A percentile compares a stretch with the other conserved stretches of the same genome.
These are phyloP conservation scores for Halophytophthora batemanensis DNA, from an alignment of 352 stramenopile species.

Conservation along the genomic window DNA sequence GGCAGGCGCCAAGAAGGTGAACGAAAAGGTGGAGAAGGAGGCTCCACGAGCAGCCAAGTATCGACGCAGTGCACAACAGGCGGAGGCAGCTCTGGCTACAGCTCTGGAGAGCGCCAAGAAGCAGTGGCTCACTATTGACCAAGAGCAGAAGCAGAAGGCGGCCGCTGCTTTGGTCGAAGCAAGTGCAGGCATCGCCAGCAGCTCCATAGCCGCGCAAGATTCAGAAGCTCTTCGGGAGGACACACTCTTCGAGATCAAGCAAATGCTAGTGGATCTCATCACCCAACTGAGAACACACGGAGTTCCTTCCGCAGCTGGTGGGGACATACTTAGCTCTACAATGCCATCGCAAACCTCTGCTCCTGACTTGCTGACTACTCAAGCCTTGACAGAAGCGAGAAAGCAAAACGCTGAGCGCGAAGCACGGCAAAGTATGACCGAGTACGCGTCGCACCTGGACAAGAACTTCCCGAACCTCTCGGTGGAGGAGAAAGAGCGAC, in stretches of 20 bases:
- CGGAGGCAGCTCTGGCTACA: conserved; percentile 19
- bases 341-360: not conserved
- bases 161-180: not conserved
- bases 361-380: not conserved
- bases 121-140: conserved; percentile 10
- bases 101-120: conserved; percentile 23
- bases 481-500: conserved; percentile 36
- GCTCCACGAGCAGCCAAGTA: conserved; percentile 12
- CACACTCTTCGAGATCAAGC: conserved; percentile 58
- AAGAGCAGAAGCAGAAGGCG: conserved; percentile 13
- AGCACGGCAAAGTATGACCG: conserved; percentile 25
- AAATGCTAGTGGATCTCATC: conserved; percentile 37
- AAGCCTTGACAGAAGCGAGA: conserved; percentile 1
- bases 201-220: conserved; percentile 8
- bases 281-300: conserved; percentile 22
- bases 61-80: conserved; percentile 12
- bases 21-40: conserved; percentile 25
- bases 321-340: not conserved
- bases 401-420: conserved; percentile 12
- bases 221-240: conserved; percentile 28
- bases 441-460: conserved; percentile 44
- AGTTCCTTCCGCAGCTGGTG: conserved; percentile 1
- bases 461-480: conserved; percentile 41
- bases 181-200: conserved; percentile 1
- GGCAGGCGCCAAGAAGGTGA: conserved; percentile 26